phyloP scores from a whole-genome alignment of 1,284 basidiomycete species.

The Trichosporon sp. region DNA sequence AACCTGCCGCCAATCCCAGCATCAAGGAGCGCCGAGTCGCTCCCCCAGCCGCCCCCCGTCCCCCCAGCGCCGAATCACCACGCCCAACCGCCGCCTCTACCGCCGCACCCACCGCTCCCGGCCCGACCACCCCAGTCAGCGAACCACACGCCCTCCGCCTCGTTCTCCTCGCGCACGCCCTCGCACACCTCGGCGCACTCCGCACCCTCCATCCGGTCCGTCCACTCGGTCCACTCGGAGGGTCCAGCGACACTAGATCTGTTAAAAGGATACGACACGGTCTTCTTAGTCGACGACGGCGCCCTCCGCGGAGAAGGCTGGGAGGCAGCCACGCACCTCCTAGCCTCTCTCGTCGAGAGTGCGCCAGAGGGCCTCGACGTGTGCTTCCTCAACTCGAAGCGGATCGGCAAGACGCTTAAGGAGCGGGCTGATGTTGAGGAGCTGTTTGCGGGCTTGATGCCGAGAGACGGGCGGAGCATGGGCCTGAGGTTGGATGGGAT shows the following conservation, averaged over 20 bases:
- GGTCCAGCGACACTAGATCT: conserved; percentile 26
- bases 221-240: neutral
- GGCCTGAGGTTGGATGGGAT: conserved; percentile 38
- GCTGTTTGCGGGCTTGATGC: conserved; percentile 40
- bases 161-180: neutral
- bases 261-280: conserved; percentile 43
- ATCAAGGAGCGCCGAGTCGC: neutral
- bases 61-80: conserved; percentile 2
- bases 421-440: conserved; percentile 40
- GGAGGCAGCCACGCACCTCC: conserved; percentile 33
- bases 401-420: conserved; percentile 34
- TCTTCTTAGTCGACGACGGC: conserved; percentile 44
- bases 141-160: no score
- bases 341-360: conserved; percentile 39
- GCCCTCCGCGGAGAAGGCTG: conserved; percentile 43
- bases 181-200: neutral
- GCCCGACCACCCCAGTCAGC: no score
- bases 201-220: neutral
- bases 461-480: conserved; percentile 39
- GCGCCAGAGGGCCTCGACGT: conserved; percentile 44
- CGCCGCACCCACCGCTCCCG: conserved; percentile 11
- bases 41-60: neutral
- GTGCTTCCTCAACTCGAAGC: conserved; percentile 45
- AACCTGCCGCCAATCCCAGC: neutral
- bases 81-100: conserved; percentile 7